Conservation (phyloP, 768 basidiomycete genomes). For the Suillus luteus region DNA sequence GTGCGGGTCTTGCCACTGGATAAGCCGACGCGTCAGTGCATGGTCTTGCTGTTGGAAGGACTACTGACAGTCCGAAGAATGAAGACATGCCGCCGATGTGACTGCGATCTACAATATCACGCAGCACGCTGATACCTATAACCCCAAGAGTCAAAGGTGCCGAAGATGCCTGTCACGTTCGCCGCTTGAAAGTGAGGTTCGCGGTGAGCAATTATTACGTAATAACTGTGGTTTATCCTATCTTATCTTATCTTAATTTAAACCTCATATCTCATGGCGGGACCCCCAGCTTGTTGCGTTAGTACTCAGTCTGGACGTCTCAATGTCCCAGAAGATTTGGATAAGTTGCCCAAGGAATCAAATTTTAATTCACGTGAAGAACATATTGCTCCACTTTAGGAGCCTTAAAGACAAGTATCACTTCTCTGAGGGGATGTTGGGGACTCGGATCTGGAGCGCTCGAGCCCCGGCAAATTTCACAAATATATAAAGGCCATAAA, state of each 20-base stretch:
- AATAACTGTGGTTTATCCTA: not conserved
- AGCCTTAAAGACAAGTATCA: not conserved
- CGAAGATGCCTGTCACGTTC: not conserved
- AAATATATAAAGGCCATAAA: slow-evolving; percentile 1
- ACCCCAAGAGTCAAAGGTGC: not conserved
- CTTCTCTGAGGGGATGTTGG: not conserved
- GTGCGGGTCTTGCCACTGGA: slow-evolving; percentile 86
- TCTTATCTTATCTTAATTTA: not conserved
- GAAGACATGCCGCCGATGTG: slow-evolving; percentile 60
- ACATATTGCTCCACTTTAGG: not conserved
- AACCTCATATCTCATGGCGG: too few relatives aligned
- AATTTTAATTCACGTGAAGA: not conserved
- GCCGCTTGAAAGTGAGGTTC: slow-evolving; percentile 1
- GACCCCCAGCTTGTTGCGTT: not conserved
- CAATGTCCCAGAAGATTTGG: not conserved
- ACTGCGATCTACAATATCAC: slow-evolving; percentile 13
- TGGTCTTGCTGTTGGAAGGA: slow-evolving; percentile 12
- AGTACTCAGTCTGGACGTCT: not conserved
- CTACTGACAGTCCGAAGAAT: slow-evolving; percentile 83
- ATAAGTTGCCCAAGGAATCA: not conserved
- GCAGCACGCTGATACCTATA: not conserved
- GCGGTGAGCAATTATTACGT: not conserved
- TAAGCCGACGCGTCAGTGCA: slow-evolving; percentile 20
- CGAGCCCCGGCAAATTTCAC: not conserved
- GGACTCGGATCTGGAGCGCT: not conserved